Percentiles rank a stretch among this genome's conserved stretches.
These are phyloP conservation scores for Chenopodium berlandieri DNA, from an alignment of 148 eudicot genomes.

Conservation along the genomic window DNA sequence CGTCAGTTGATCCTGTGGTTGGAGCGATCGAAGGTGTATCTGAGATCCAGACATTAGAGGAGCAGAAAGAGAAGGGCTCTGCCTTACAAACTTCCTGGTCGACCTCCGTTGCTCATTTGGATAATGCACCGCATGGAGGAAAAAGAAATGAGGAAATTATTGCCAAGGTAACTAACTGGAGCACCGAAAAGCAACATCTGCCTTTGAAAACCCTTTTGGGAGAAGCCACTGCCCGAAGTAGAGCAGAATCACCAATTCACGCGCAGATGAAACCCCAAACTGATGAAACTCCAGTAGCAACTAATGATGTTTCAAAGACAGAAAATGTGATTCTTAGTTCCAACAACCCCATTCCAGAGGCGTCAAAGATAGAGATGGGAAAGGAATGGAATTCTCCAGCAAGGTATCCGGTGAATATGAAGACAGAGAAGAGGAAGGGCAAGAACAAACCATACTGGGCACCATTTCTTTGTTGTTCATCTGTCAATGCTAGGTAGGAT, in stretches of 20 bases:
- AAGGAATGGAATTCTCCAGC: conserved; percentile 80
- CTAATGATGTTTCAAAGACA: conserved; percentile 24
- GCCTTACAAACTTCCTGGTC: conserved; percentile 40
- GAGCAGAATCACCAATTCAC: conserved; percentile 41
- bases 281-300: conserved; percentile 29
- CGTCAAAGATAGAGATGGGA: conserved; percentile 29
- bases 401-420: conserved; percentile 50
- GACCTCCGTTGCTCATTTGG: conserved; percentile 38
- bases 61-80: conserved; percentile 29
- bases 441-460: conserved; percentile 58
- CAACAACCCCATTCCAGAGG: conserved; percentile 12
- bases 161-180: conserved; percentile 62
- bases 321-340: conserved; percentile 27
- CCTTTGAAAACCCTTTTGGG: conserved; percentile 61
- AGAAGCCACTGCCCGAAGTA: conserved; percentile 44
- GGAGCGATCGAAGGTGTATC: conserved; percentile 25
- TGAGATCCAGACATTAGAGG: conserved; percentile 36
- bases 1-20: neutral
- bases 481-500: conserved; percentile 46
- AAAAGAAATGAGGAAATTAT: conserved; percentile 60
- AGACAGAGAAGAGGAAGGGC: conserved; percentile 56
- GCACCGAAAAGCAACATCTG: conserved; percentile 44
- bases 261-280: conserved; percentile 26
- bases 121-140: conserved; percentile 45
- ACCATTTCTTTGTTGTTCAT: conserved; percentile 74